phyloP scores from a whole-genome alignment of 2,329 filamentous ascomycete genomes.

The Neofusicoccum parvum region DNA sequence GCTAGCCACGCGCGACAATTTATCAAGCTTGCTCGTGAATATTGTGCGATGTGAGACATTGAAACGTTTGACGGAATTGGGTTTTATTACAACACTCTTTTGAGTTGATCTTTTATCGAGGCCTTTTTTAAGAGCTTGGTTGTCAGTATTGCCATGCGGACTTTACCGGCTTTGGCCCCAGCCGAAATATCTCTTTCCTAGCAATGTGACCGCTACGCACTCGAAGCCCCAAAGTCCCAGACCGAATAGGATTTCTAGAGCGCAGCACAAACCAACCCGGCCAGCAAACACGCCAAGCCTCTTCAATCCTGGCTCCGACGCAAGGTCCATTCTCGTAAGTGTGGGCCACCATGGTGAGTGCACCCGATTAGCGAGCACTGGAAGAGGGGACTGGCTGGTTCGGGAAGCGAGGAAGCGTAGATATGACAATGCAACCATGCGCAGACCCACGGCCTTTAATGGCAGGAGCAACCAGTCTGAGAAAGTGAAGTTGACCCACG shows the following conservation, averaged over 20 bases:
- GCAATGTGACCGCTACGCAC: slow-evolving; percentile 32
- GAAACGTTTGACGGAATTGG: too few species aligned
- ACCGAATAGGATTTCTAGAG: slow-evolving; percentile 36
- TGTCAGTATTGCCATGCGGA: background rate
- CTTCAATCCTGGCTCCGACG: slow-evolving; percentile 10
- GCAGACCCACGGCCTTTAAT: slow-evolving; percentile 33
- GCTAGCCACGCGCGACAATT: too few species aligned
- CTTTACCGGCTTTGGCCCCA: slow-evolving; percentile 30
- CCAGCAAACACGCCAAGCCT: slow-evolving; percentile 32
- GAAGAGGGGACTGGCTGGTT: background rate
- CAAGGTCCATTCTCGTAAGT: background rate
- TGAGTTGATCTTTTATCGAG: too few species aligned
- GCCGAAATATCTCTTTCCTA: slow-evolving; percentile 35
- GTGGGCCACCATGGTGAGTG: slow-evolving; percentile 1
- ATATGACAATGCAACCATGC: slow-evolving; percentile 30
- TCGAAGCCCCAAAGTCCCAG: slow-evolving; percentile 38
- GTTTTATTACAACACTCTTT: too few species aligned
- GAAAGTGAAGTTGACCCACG: slow-evolving; percentile 36
- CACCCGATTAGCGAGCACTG: background rate
- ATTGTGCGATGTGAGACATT: too few species aligned
- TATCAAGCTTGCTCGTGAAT: too few species aligned
- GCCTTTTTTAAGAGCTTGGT: too few species aligned
- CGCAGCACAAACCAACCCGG: slow-evolving; percentile 36
- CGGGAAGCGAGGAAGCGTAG: slow-evolving; percentile 23
- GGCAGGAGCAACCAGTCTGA: slow-evolving; percentile 35